Conservation (phyloP, 768 basidiomycete species). For the Pluteus cervinus region DNA sequence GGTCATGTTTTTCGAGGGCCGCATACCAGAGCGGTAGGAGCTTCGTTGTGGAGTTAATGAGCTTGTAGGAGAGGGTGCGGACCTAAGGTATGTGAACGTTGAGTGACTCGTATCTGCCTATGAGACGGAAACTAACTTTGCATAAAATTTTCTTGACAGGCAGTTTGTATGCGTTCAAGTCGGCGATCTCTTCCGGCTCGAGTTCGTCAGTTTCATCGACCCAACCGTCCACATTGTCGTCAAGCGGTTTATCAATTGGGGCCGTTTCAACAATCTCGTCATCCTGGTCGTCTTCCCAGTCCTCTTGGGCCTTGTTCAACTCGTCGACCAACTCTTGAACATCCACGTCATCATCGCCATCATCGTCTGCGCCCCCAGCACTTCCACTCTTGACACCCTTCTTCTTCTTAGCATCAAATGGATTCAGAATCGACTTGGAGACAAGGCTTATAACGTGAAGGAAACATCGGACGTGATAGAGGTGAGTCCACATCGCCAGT, state of each 20-base stretch:
- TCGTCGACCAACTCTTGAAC: slow-evolving; percentile 5
- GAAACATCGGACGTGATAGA: slow-evolving; percentile 24
- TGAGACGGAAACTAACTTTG: slow-evolving; percentile 13
- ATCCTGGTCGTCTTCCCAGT: slow-evolving; percentile 9
- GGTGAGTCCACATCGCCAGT: slow-evolving; percentile 13
- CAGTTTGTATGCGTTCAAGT: slow-evolving; percentile 6
- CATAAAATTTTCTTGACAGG: slow-evolving; percentile 15
- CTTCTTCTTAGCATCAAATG: slow-evolving; percentile 23
- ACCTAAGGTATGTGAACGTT: slow-evolving; percentile 12
- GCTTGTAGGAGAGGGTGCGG: slow-evolving; percentile 9
- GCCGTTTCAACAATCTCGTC: slow-evolving; percentile 9
- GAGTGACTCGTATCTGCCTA: not conserved
- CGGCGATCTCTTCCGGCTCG: slow-evolving; percentile 4
- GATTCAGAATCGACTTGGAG: slow-evolving; percentile 20
- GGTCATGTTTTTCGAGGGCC: slow-evolving; percentile 5
- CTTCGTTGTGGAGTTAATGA: slow-evolving; percentile 2
- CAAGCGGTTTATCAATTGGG: not conserved
- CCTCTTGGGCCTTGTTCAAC: slow-evolving; percentile 9
- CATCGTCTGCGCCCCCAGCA: not conserved
- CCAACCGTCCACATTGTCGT: not conserved
- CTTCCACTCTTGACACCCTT: not conserved
- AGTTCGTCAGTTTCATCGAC: slow-evolving; percentile 4
- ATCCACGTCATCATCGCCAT: slow-evolving; percentile 2
- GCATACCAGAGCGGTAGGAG: not conserved
- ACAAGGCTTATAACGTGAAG: slow-evolving; percentile 27